Percentiles rank a stretch among this genome's conserved stretches.
Evolutionary conservation across 2,329 filamentous ascomycete species (phyloP).

Genomic region (Fusarium sp.): DNA sequence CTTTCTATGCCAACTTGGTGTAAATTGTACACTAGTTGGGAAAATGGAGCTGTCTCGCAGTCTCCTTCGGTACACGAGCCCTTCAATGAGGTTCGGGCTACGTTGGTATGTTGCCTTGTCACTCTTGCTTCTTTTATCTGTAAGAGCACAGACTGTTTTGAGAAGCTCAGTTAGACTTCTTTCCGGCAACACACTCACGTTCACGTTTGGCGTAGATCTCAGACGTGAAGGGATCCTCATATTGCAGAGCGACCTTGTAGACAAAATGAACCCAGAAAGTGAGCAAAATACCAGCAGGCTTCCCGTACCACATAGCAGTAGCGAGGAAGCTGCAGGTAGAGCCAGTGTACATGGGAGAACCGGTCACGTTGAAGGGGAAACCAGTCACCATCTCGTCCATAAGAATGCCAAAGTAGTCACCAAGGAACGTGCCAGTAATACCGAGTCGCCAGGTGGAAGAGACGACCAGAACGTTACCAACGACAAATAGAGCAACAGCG

Average conservation of each 20-base stretch:
- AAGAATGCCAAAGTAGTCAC: constrained; percentile 98
- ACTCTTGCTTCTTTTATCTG: constrained; percentile 22
- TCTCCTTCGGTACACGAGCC: not conserved
- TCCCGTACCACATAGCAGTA: constrained; percentile 85
- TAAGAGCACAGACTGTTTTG: constrained; percentile 6
- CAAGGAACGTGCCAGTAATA: constrained; percentile 94
- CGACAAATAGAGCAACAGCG: constrained; percentile 77
- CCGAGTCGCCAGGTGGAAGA: constrained; percentile 93
- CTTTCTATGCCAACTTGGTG: constrained; percentile 40
- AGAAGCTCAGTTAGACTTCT: constrained; percentile 64
- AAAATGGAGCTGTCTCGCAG: constrained; percentile 9
- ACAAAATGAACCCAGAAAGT: constrained; percentile 80
- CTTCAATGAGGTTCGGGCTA: not conserved
- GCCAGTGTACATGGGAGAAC: constrained; percentile 96
- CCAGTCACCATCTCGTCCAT: constrained; percentile 95
- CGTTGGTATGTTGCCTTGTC: not conserved
- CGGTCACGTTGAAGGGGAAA: constrained; percentile 94
- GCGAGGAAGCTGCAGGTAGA: constrained; percentile 93
- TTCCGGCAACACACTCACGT: constrained; percentile 65
- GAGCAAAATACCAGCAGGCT: constrained; percentile 85
- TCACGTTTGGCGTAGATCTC: constrained; percentile 93
- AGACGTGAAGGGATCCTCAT: constrained; percentile 94
- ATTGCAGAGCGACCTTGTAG: constrained; percentile 84
- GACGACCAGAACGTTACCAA: constrained; percentile 87
- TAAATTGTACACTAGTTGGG: constrained; percentile 30